Conservation (phyloP, 208 protist species). For the Trypanosoma brucei region DNA sequence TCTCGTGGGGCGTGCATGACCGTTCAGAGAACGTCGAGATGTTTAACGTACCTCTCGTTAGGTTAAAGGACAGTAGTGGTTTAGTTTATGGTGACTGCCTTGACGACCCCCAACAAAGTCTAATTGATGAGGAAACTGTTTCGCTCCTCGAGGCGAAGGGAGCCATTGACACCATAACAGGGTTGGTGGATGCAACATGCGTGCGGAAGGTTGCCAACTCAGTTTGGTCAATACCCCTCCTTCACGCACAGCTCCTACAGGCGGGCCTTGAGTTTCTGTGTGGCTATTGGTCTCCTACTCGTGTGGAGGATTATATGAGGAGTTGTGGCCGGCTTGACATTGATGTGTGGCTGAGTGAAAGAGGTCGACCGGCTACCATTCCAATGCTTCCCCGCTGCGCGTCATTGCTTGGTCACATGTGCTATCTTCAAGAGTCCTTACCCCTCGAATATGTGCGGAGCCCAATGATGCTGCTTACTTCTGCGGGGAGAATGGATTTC, state of each 20-base stretch:
- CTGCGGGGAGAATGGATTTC: constrained; percentile 8
- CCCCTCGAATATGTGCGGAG: constrained; percentile 13
- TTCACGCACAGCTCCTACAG: constrained; percentile 14
- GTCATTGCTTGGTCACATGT: neutral
- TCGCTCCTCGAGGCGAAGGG: constrained; percentile 6
- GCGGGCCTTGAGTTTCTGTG: constrained; percentile 5
- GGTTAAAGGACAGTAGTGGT: constrained; percentile 9
- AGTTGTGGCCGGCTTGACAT: constrained; percentile 23
- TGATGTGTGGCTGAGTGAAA: constrained; percentile 16
- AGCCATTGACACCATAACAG: neutral
- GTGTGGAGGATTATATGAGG: constrained; percentile 16
- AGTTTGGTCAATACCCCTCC: constrained; percentile 17
- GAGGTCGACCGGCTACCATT: constrained; percentile 5
- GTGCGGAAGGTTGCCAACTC: neutral
- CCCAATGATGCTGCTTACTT: neutral
- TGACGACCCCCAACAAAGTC: neutral
- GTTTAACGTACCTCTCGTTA: constrained; percentile 8
- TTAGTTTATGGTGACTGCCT: constrained; percentile 2
- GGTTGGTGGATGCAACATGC: neutral
- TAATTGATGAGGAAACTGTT: neutral
- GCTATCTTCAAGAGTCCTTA: constrained; percentile 15
- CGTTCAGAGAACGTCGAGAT: constrained; percentile 13
- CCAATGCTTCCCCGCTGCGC: constrained; percentile 12
- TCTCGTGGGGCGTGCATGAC: constrained; percentile 13
- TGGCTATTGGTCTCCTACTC: neutral